Evolutionary conservation across 2,329 filamentous ascomycete species (phyloP).

Genomic region (Stenocarpella maydis): DNA sequence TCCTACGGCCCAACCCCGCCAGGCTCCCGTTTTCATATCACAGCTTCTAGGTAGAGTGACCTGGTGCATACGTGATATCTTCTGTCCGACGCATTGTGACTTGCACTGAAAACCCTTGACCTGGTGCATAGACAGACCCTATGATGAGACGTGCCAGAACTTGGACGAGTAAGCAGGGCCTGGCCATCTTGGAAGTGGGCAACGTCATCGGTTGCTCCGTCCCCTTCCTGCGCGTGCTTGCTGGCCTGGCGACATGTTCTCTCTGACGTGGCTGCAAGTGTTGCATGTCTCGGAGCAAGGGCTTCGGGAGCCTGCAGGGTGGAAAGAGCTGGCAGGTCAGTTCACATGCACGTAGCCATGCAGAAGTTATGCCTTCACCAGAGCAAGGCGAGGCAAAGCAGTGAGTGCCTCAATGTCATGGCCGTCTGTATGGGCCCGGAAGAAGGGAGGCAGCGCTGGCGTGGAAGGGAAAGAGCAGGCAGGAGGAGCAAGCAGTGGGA

Average conservation of each 20-base stretch:
- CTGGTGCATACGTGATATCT: neutral
- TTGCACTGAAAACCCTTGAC: neutral
- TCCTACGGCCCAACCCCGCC: neutral
- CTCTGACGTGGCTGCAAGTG: neutral
- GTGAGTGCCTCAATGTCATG: neutral
- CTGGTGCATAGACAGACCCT: neutral
- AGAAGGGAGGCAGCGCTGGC: neutral
- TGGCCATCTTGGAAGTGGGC: neutral
- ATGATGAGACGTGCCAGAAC: neutral
- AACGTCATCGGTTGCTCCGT: neutral
- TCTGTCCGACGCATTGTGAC: neutral
- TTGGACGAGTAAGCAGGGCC: neutral
- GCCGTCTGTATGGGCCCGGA: neutral
- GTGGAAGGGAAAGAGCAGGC: neutral
- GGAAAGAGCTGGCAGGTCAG: neutral
- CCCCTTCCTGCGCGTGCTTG: neutral
- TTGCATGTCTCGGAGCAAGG: slow-evolving; percentile 1
- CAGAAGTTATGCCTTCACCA: too few species aligned
- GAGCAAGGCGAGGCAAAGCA: too few species aligned
- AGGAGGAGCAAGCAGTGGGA: neutral
- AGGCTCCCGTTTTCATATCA: neutral
- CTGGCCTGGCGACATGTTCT: neutral
- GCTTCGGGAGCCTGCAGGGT: slow-evolving; percentile 1
- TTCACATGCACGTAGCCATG: too few species aligned
- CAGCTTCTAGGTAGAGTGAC: neutral